Percentiles rank a stretch among this genome's conserved stretches.
phyloP scores from a whole-genome alignment of 768 basidiomycete species.

The Amylocystis lapponica region DNA sequence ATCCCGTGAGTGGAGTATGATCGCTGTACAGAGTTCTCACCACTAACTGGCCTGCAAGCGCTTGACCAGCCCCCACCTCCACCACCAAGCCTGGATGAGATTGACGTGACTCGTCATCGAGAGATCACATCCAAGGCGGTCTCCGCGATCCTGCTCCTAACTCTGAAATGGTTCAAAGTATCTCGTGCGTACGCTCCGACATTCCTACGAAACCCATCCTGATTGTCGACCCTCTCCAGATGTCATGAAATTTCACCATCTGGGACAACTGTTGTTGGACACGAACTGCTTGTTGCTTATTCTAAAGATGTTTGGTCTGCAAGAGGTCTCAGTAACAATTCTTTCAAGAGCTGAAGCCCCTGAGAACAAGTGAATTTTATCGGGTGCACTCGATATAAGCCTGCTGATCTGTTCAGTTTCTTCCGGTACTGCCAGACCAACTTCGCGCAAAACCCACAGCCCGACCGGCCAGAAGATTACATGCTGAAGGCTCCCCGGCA shows the following conservation, averaged over 20 bases:
- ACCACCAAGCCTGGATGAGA: constrained; percentile 81
- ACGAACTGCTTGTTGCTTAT: constrained; percentile 92
- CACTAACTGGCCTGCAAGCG: constrained; percentile 28
- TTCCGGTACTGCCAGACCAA: constrained; percentile 89
- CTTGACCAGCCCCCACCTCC: constrained; percentile 58
- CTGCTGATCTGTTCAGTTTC: constrained; percentile 52
- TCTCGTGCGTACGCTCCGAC: constrained; percentile 65
- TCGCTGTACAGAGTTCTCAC: background rate
- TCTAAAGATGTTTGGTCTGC: constrained; percentile 96
- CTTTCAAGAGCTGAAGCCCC: constrained; percentile 86
- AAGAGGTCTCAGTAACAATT: constrained; percentile 81
- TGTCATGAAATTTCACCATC: constrained; percentile 97
- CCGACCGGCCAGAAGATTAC: constrained; percentile 56
- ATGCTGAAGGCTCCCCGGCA: constrained; percentile 58
- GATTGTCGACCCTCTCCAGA: constrained; percentile 43
- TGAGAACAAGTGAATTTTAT: constrained; percentile 61
- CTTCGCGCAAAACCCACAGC: constrained; percentile 62
- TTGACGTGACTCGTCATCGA: constrained; percentile 90
- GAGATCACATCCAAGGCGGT: constrained; percentile 98
- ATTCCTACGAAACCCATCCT: background rate
- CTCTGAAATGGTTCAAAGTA: constrained; percentile 97
- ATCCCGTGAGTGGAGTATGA: constrained; percentile 43
- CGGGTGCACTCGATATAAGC: background rate
- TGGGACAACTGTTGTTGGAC: constrained; percentile 92
- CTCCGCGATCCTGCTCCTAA: constrained; percentile 85